Conservation (phyloP, 768 basidiomycete species). For the Kwoniella botswanensis region DNA sequence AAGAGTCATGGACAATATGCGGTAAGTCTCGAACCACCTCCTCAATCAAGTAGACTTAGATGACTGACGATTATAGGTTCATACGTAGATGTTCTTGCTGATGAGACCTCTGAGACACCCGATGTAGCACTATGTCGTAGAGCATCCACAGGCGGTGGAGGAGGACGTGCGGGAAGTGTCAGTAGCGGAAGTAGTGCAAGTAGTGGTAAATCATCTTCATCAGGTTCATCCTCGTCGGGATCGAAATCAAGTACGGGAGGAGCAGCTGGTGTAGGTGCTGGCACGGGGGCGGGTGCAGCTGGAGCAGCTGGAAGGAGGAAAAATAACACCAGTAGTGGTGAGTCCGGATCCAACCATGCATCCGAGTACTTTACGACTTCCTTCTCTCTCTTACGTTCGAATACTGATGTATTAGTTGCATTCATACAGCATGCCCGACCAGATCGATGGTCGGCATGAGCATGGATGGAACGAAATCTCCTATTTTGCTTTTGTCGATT, state of each 20-base stretch:
- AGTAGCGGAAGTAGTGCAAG: background rate
- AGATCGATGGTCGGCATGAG: background rate
- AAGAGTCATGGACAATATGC: conserved; percentile 2
- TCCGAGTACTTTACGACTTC: too few species aligned
- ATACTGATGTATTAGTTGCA: background rate
- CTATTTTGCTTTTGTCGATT: background rate
- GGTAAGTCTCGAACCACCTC: background rate
- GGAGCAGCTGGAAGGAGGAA: background rate
- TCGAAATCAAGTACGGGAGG: conserved; percentile 13
- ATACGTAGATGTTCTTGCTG: background rate
- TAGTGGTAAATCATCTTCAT: background rate
- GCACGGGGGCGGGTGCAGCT: conserved; percentile 5
- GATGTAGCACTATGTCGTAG: background rate
- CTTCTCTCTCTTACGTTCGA: too few species aligned
- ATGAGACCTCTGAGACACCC: background rate
- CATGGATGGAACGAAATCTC: background rate
- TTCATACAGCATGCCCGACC: background rate
- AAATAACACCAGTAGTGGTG: conserved; percentile 4
- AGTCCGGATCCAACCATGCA: background rate
- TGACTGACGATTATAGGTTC: background rate
- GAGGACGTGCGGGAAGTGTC: background rate
- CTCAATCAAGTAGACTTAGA: background rate
- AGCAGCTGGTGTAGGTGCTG: conserved; percentile 12
- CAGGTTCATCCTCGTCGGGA: background rate
- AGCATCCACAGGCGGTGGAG: background rate